These are phyloP conservation scores for Cotoneaster glaucophyllus DNA, from an alignment of 306 rosid genomes.

Conservation along the genomic window DNA sequence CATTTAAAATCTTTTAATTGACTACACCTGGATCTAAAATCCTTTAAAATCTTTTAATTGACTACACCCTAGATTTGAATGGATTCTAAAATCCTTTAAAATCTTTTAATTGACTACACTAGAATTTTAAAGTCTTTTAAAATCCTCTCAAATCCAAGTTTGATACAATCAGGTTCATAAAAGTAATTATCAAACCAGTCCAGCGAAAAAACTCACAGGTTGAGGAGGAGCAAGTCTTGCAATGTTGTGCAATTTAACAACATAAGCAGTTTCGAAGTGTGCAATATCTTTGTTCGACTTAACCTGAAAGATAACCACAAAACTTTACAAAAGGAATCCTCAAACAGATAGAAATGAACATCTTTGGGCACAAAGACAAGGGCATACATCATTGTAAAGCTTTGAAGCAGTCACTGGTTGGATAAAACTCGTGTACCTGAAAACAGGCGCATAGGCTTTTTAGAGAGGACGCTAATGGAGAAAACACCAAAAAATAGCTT, in stretches of 20 bases:
- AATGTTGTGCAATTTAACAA: slow-evolving; percentile 75
- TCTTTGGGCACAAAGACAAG: background rate
- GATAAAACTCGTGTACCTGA: slow-evolving; percentile 93
- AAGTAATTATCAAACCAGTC: background rate
- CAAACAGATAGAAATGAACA: background rate
- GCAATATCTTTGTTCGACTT: slow-evolving; percentile 74
- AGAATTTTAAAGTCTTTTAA: too few species aligned
- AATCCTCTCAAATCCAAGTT: too few species aligned
- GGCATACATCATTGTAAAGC: slow-evolving; percentile 73
- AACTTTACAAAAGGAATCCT: background rate
- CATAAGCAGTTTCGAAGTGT: slow-evolving; percentile 95
- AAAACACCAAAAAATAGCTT: background rate
- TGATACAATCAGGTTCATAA: background rate
- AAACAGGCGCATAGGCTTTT: slow-evolving; percentile 4
- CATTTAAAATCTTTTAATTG: too few species aligned
- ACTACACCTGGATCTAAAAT: too few species aligned
- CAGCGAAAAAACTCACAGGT: slow-evolving; percentile 46
- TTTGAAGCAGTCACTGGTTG: slow-evolving; percentile 95
- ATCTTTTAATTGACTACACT: too few species aligned
- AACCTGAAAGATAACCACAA: slow-evolving; percentile 38
- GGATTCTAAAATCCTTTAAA: too few species aligned
- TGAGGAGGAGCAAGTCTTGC: slow-evolving; percentile 81
- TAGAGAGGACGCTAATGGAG: background rate
- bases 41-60: too few species aligned
- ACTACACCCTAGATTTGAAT: too few species aligned